Conservation (phyloP, 768 basidiomycete species). For the Russula brevipes region DNA sequence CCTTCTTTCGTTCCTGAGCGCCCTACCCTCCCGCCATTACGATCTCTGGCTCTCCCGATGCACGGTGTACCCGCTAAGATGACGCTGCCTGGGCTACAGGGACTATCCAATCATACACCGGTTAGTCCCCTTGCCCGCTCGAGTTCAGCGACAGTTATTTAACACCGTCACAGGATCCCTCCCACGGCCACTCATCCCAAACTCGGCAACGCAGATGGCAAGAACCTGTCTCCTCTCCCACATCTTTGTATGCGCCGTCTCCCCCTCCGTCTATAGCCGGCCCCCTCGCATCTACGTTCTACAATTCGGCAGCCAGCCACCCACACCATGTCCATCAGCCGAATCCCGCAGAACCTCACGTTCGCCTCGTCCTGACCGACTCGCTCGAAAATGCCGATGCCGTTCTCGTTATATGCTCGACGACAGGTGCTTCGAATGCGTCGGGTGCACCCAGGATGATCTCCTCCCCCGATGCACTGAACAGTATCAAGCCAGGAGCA, state of each 20-base stretch:
- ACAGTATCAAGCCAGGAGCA: conserved; percentile 19
- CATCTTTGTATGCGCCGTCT: conserved; percentile 17
- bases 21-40: conserved; percentile 23
- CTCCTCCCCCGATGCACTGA: conserved; percentile 21
- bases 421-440: conserved; percentile 28
- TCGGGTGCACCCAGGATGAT: conserved; percentile 23
- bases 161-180: conserved; percentile 11
- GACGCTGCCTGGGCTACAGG: conserved; percentile 14
- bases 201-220: conserved; percentile 16
- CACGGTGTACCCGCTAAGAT: conserved; percentile 13
- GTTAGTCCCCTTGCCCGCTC: background rate
- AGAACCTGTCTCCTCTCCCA: conserved; percentile 24
- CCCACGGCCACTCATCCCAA: background rate
- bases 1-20: conserved; percentile 18
- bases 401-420: conserved; percentile 42
- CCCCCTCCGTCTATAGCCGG: conserved; percentile 19
- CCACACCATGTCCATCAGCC: conserved; percentile 2
- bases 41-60: conserved; percentile 23
- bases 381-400: conserved; percentile 49
- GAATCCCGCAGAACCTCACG: conserved; percentile 11
- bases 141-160: background rate
- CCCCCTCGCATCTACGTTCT: conserved; percentile 15
- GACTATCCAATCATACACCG: conserved; percentile 1
- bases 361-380: conserved; percentile 26
- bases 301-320: conserved; percentile 6